Base-by-base conservation (phyloP, 352 stramenopile species). In the Pythium pectinolyticum region DNA sequence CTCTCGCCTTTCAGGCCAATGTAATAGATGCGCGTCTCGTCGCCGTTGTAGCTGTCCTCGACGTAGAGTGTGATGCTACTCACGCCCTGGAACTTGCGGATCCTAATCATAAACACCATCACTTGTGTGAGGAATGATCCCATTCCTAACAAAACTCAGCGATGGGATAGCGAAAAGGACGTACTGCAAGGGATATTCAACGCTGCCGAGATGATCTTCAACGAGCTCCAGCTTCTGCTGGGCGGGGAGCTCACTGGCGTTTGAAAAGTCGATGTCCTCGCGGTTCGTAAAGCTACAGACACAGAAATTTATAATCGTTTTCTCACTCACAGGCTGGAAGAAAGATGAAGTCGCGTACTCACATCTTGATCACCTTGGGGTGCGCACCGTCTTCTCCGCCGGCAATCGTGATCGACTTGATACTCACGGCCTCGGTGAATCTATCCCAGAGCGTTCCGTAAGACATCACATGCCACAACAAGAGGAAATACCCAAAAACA, bases 371-470 rank as follows among this genome's bases (percentile, higher is more conserved):
- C 37, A 61, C 67, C 61, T 91, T 95, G n/a, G 85, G 84, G 71
- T 95, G 84, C 3, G 75, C 75, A 4, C 86, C 86, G 50, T 93
- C 86, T 9, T 83, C 75, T 48, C 82, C 82, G 35, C 86, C 86
- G 2, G 84, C 88, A 53, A 95, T 89, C 68, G 84, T 93, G 53
- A 95, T 94, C 30, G 86, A 94, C 55, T 93, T 94, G 70, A 95
- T 90, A 62, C 78, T 94, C 60, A 94, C 86, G 8, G 85, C 83
- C 67, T 95, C 85, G 7, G 86, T 95, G 62, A 95, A 95, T 55
- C 80, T 85, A 50, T n/a, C n/a, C n/a, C n/a, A n/a, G 10, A 27
- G 35, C 32, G 15, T 9, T 39, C n/a, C n/a, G n/a, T n/a, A n/a
- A n/a, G n/a, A n/a, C n/a, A n/a, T n/a, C n/a, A n/a, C n/a, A n/a